Evolutionary conservation across 371 early-diverging fungal species (phyloP), one percentile per base, ranked within the genome.

Genomic region (Fennellomyces sp.): DNA sequence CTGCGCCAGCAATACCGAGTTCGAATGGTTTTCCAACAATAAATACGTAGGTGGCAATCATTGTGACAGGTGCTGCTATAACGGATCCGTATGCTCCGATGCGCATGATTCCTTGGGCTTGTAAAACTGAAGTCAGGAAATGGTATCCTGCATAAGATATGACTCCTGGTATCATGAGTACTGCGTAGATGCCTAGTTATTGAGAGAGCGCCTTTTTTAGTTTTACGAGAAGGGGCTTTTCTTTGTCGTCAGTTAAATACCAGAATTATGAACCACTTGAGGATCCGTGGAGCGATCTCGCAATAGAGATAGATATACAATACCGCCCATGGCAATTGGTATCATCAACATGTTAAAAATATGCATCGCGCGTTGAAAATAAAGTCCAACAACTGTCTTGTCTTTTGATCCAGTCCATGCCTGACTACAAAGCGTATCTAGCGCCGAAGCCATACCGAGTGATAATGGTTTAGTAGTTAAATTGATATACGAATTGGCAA

Each of bases 351-450:
- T 12, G 23, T 5, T 23, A 45, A 23, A 45, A 2, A 45, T 21
- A 10, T 11, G 10, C 8, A 45, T 17, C 8, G 23, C n/a, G 5
- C 45, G 45, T 23, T 45, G 45, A 45, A 45, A 5, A 45, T 45
- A 23, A 2, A 45, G 21, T 45, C 45, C 45, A 6, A 45, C 12
- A 5, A 45, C 10, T 17, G 82, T 83, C 52, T 82, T 82, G 75
- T 94, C 91, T 27, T 65, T 69, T 7, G 86, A 69, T 0, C 85
- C 92, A 1, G 95, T 94, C 72, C 81, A 91, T 21, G 92, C 82
- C 70, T 96, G 95, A 21, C 90, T 85, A 63, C 94, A 94, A 45
- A 96, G 78, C 3, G 95, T 94, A 68, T 96, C 96, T 28, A 96
- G 74, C 0, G 92, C 95, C 0, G 91, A 88, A 76, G 84, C 87